phyloP scores from a whole-genome alignment of 345 rosid species.

The Hibiscus mutabilis region DNA sequence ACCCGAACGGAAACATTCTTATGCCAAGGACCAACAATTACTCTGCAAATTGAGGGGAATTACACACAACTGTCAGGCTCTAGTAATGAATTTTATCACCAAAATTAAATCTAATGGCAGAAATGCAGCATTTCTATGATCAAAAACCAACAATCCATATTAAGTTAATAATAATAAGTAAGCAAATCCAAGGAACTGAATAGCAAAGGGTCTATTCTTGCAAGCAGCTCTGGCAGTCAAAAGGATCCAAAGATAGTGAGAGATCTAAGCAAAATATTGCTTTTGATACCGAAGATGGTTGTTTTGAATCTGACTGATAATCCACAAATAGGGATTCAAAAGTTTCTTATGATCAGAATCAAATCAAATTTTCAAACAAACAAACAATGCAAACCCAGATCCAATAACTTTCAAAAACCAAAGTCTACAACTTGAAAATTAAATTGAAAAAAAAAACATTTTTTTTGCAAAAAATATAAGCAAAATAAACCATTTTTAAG shows the following conservation, averaged over 20 bases:
- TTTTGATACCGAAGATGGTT: neutral
- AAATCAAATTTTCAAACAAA: neutral
- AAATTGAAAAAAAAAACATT: neutral
- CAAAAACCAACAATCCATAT: neutral
- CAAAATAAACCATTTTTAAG: neutral
- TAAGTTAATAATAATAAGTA: neutral
- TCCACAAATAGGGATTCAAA: neutral
- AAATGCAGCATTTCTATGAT: neutral
- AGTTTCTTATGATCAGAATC: neutral
- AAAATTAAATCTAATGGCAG: neutral
- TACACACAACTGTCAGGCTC: neutral
- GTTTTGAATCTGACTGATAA: conserved; percentile 6
- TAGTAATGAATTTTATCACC: neutral
- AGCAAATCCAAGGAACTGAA: neutral
- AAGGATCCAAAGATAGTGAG: neutral
- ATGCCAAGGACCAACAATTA: neutral
- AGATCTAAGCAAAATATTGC: conserved; percentile 1
- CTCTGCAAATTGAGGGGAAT: neutral
- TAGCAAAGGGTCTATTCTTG: neutral
- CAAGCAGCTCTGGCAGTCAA: conserved; percentile 2
- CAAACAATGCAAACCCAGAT: neutral
- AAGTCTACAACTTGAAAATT: neutral
- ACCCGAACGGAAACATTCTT: neutral
- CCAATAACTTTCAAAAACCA: neutral
- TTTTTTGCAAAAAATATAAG: neutral